A percentile compares a stretch with the other conserved stretches of the same genome.
Evolutionary conservation across 192 early-diverging fungal genomes (phyloP).

Genomic region (Backusella psychrophila): DNA sequence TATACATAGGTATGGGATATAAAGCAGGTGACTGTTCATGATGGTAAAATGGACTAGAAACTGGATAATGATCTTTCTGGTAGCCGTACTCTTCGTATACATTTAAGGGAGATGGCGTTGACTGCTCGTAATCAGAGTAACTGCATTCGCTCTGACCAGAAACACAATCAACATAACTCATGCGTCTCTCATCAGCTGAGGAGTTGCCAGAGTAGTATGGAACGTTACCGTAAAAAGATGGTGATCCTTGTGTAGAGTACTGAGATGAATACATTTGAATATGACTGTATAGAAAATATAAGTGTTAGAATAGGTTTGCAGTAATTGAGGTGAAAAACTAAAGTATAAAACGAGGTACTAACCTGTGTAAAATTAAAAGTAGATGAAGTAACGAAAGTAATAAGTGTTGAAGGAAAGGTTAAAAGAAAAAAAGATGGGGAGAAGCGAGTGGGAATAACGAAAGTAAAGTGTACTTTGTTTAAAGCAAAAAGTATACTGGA

Average conservation of each 20-base stretch:
- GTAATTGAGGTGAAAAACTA: not conserved
- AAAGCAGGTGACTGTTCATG: slow-evolving; percentile 9
- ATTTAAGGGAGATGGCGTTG: slow-evolving; percentile 12
- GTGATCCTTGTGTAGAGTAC: not conserved
- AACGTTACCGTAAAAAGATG: not conserved
- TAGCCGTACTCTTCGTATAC: not conserved
- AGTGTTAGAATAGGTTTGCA: not conserved
- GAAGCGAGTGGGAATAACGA: not conserved
- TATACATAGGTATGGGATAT: not conserved
- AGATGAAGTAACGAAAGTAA: not conserved
- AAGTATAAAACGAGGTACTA: not conserved
- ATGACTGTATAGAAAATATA: not conserved
- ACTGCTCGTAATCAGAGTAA: slow-evolving; percentile 19
- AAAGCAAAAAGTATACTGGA: not conserved
- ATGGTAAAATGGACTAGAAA: not conserved
- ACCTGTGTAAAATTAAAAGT: not conserved
- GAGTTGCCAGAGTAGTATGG: not conserved
- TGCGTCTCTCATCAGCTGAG: not conserved
- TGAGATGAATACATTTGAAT: slow-evolving; percentile 6
- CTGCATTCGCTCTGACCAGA: slow-evolving; percentile 16
- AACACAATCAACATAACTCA: slow-evolving; percentile 19
- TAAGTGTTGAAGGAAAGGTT: not conserved
- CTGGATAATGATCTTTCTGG: not conserved
- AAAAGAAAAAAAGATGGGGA: not conserved
- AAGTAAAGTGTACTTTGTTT: slow-evolving; percentile 2